Percentiles rank a stretch among this genome's conserved stretches.
Conservation (phyloP, 441 rosid species). For the Arabidopsis hybrid region DNA sequence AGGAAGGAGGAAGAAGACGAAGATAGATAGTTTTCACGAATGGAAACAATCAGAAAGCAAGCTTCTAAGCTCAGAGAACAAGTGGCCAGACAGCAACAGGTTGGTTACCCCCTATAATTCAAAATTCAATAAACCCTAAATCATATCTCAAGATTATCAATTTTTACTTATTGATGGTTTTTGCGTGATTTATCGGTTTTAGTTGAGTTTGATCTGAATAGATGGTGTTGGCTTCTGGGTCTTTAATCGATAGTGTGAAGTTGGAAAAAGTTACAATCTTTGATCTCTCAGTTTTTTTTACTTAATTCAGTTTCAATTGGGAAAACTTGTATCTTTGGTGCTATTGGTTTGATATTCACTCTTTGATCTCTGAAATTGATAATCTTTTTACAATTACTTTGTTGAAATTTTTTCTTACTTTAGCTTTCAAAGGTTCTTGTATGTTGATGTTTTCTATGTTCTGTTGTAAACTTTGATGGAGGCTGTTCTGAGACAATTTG, state of each 20-base stretch:
- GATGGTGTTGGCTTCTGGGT: neutral
- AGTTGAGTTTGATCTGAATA: conserved; percentile 5
- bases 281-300: neutral
- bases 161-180: neutral
- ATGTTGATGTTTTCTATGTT: conserved; percentile 30
- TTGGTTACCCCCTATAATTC: conserved; percentile 40
- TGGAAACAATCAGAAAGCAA: conserved; percentile 92
- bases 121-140: neutral
- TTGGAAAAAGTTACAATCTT: neutral
- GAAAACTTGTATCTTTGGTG: neutral
- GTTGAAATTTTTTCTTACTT: neutral
- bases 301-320: neutral
- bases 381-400: neutral
- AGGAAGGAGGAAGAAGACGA: conserved; percentile 29
- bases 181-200: neutral
- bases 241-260: neutral
- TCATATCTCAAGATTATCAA: conserved; percentile 3
- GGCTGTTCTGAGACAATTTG: conserved; percentile 96
- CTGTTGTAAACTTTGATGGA: conserved; percentile 33
- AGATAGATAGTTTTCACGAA: conserved; percentile 30
- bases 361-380: neutral
- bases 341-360: neutral
- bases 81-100: conserved; percentile 87
- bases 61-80: conserved; percentile 87
- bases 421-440: neutral